Conservation (phyloP, 345 rosid genomes). For the thale cress (Arabidopsis thaliana) region TAIR10.1 NC_003075.7:17757001-17757500, state of each 20-base stretch:
- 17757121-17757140: not conserved
- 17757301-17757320: no score
- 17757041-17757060: constrained; percentile 44
- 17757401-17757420: not conserved
- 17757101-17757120: constrained; percentile 16
- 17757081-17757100: constrained; percentile 20
- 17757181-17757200: no score
- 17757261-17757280: no score
- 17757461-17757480: constrained; percentile 21
- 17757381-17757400: constrained; percentile 14
- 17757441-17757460: constrained; percentile 12
- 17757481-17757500: constrained; percentile 29
- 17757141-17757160: not conserved
- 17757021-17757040: constrained; percentile 31
- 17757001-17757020: constrained; percentile 25
- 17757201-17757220: not conserved
- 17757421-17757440: constrained; percentile 11
- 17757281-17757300: no score
- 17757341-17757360: no score
- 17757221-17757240: not conserved
- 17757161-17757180: not conserved
- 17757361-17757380: not conserved
- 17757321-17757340: no score
- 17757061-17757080: constrained; percentile 31
- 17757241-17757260: not conserved